Percentiles rank a stretch among this genome's conserved stretches.
These are phyloP conservation scores for Malus fusca DNA, from an alignment of 306 rosid genomes.

Conservation along the genomic window DNA sequence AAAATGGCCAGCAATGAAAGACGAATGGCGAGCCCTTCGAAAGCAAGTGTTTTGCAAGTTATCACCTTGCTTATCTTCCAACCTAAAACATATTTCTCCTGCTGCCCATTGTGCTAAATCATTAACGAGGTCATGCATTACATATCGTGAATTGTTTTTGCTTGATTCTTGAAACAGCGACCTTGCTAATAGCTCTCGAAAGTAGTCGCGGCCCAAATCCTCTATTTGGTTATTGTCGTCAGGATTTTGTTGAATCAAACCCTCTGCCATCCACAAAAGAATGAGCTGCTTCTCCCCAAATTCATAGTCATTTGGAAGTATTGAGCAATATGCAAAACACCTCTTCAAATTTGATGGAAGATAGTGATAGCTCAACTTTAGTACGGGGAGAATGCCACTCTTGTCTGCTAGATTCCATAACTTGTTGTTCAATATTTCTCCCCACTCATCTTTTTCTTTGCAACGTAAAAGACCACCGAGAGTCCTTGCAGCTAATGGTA, in stretches of 20 bases:
- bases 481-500: conserved; percentile 22
- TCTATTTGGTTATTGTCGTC: background rate
- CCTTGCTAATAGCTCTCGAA: too few relatives aligned
- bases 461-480: conserved; percentile 16
- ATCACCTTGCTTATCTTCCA: background rate
- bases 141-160: too few relatives aligned
- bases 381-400: conserved; percentile 10
- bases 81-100: background rate
- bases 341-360: conserved; percentile 12
- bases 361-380: conserved; percentile 16
- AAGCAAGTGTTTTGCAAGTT: background rate
- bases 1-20: fast-evolving
- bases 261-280: conserved; percentile 29
- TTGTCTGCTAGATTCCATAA: conserved; percentile 4
- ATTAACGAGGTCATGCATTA: background rate
- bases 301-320: background rate
- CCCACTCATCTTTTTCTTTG: background rate
- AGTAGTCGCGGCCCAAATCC: too few relatives aligned
- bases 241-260: background rate
- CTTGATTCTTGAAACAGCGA: too few relatives aligned
- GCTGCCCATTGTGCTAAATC: conserved; percentile 19
- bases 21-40: conserved; percentile 16
- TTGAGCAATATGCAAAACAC: conserved; percentile 7
- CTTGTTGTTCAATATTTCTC: background rate
- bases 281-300: background rate